Percentiles rank a stretch among this genome's conserved stretches.
These are phyloP conservation scores for Pseudevernia furfuracea DNA, from an alignment of 495 filamentous ascomycete genomes.

Conservation along the genomic window DNA sequence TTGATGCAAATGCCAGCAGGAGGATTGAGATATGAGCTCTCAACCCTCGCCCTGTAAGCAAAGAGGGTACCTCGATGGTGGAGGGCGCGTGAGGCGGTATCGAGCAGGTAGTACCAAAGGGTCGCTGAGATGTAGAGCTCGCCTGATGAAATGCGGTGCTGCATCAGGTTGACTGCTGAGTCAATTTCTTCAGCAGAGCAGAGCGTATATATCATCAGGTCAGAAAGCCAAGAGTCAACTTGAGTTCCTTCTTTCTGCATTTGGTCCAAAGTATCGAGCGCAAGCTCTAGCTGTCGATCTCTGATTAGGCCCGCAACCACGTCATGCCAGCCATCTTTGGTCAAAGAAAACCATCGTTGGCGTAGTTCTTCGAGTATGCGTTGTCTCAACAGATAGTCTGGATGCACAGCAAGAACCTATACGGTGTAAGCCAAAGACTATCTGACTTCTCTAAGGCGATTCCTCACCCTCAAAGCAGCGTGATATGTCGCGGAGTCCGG, in stretches of 20 bases:
- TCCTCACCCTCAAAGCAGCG: conserved; percentile 57
- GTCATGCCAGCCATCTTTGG: conserved; percentile 54
- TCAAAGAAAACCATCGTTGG: conserved; percentile 60
- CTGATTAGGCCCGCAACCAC: conserved; percentile 67
- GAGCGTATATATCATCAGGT: conserved; percentile 63
- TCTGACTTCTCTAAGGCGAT: not conserved
- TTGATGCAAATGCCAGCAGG: conserved; percentile 54
- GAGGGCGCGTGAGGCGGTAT: conserved; percentile 47
- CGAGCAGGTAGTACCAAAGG: conserved; percentile 66
- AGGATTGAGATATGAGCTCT: conserved; percentile 54
- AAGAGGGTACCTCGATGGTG: conserved; percentile 51
- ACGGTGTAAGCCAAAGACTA: conserved; percentile 20
- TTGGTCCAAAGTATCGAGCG: conserved; percentile 61
- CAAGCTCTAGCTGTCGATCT: conserved; percentile 75
- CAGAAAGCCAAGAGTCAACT: conserved; percentile 64
- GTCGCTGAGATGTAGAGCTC: conserved; percentile 40
- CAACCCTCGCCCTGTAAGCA: conserved; percentile 56
- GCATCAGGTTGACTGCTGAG: conserved; percentile 61
- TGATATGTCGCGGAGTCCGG: conserved; percentile 62
- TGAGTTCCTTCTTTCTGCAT: conserved; percentile 51
- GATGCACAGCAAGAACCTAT: conserved; percentile 72
- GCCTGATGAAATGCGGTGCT: conserved; percentile 40
- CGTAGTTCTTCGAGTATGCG: conserved; percentile 64
- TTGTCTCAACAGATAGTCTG: conserved; percentile 68
- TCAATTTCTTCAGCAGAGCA: conserved; percentile 64